These are phyloP conservation scores for Asterochloris erici DNA, from an alignment of 139 green algal species.

Conservation along the genomic window DNA sequence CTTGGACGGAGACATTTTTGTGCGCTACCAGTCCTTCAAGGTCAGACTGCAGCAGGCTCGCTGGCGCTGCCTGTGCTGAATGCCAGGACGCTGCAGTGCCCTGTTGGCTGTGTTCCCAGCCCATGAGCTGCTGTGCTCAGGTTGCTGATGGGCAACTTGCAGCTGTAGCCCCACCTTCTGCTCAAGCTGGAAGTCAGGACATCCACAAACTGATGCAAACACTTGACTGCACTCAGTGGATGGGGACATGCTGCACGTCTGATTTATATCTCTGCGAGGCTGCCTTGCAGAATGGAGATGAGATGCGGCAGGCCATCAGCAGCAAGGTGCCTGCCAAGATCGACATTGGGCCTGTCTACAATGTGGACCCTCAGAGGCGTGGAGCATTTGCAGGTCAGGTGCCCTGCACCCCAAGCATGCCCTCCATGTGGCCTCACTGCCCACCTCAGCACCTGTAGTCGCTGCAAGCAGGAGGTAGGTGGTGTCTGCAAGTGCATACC, in stretches of 20 bases:
- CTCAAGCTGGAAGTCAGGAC: too few species aligned
- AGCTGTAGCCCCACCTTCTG: not conserved
- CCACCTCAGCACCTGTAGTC: too few species aligned
- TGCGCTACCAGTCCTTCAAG: slow-evolving; percentile 97
- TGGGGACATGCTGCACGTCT: not conserved
- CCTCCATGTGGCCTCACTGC: too few species aligned
- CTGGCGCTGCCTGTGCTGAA: not conserved
- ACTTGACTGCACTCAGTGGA: not conserved
- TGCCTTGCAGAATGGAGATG: slow-evolving; percentile 57
- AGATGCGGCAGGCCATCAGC: slow-evolving; percentile 69
- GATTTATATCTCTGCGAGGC: not conserved
- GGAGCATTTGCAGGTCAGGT: slow-evolving; percentile 39
- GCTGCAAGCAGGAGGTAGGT: too few species aligned
- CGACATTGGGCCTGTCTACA: slow-evolving; percentile 97
- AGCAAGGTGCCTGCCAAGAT: slow-evolving; percentile 88
- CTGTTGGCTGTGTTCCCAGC: not conserved
- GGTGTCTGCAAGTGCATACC: too few species aligned
- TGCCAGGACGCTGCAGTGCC: not conserved
- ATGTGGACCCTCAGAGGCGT: slow-evolving; percentile 79
- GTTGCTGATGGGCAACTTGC: not conserved
- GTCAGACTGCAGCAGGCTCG: slow-evolving; percentile 24
- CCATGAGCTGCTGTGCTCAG: not conserved
- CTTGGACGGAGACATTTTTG: slow-evolving; percentile 94
- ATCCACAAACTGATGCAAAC: not conserved
- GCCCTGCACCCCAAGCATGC: too few species aligned